phyloP scores from a whole-genome alignment of 2,329 filamentous ascomycete species.

The Phyllosticta ampelicida region DNA sequence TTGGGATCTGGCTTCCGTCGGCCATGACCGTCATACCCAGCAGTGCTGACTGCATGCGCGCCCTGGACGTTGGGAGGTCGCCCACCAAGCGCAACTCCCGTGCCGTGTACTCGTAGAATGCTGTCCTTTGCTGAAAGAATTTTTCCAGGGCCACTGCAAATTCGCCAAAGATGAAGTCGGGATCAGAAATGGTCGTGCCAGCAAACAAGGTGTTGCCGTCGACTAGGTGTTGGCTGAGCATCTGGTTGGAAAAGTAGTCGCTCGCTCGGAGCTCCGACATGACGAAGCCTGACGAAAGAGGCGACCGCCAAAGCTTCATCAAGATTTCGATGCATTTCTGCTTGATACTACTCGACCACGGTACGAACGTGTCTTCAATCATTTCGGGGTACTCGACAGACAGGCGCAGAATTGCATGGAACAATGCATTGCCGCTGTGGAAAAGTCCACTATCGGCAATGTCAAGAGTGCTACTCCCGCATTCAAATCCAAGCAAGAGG shows the following conservation, averaged over 20 bases:
- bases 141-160: constrained; percentile 61
- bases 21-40: constrained; percentile 62
- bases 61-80: constrained; percentile 46
- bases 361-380: constrained; percentile 19
- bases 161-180: constrained; percentile 57
- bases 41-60: constrained; percentile 49
- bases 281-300: constrained; percentile 63
- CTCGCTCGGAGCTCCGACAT: constrained; percentile 70
- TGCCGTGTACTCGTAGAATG: constrained; percentile 73
- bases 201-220: constrained; percentile 65
- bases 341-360: constrained; percentile 35
- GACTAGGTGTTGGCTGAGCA: constrained; percentile 62
- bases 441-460: constrained; percentile 61
- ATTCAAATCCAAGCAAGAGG: constrained; percentile 77
- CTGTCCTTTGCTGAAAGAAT: constrained; percentile 66
- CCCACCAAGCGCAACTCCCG: constrained; percentile 72
- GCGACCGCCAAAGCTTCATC: constrained; percentile 71
- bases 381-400: constrained; percentile 56
- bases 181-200: constrained; percentile 46
- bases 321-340: constrained; percentile 49
- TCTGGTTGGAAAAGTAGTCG: constrained; percentile 68
- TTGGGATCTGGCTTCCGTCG: constrained; percentile 53
- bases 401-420: constrained; percentile 71
- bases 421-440: constrained; percentile 60
- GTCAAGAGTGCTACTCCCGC: constrained; percentile 58